Conservation (phyloP, 495 filamentous ascomycete genomes). For the Penicillium cataractarum region DNA sequence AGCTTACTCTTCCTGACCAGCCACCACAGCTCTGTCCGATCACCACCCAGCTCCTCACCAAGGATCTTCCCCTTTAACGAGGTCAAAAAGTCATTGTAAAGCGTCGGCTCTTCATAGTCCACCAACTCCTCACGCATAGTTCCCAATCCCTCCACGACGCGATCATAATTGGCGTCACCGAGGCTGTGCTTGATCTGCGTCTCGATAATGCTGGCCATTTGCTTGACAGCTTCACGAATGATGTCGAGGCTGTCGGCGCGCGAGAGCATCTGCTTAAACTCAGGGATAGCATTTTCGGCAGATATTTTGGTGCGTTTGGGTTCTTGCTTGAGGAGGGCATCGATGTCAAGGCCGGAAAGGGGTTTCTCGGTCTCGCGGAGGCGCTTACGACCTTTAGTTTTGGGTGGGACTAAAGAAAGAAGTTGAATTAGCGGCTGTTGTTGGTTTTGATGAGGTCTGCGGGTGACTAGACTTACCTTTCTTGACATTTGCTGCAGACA, state of each 20-base stretch:
- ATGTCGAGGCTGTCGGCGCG: conserved; percentile 61
- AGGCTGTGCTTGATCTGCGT: conserved; percentile 70
- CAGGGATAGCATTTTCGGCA: conserved; percentile 79
- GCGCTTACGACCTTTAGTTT: conserved; percentile 73
- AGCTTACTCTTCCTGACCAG: conserved; percentile 65
- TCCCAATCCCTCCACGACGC: conserved; percentile 73
- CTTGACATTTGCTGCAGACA: conserved; percentile 78
- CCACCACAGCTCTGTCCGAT: conserved; percentile 84
- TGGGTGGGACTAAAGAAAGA: conserved; percentile 71
- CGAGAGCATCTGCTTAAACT: conserved; percentile 83
- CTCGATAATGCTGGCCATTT: conserved; percentile 74
- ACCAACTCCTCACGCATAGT: conserved; percentile 79
- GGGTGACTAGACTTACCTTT: conserved; percentile 58
- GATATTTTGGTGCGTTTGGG: conserved; percentile 67
- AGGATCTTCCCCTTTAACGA: conserved; percentile 74
- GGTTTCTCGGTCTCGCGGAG: conserved; percentile 75
- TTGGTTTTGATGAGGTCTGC: background rate
- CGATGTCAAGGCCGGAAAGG: conserved; percentile 88
- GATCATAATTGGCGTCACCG: conserved; percentile 73
- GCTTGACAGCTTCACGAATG: conserved; percentile 69
- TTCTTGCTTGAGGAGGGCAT: conserved; percentile 67
- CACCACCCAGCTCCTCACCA: conserved; percentile 73
- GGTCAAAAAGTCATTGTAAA: conserved; percentile 77
- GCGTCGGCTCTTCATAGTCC: conserved; percentile 70
- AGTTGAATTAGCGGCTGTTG: background rate